phyloP scores from a whole-genome alignment of 148 eudicot genomes.

The Camellia granthamiana region DNA sequence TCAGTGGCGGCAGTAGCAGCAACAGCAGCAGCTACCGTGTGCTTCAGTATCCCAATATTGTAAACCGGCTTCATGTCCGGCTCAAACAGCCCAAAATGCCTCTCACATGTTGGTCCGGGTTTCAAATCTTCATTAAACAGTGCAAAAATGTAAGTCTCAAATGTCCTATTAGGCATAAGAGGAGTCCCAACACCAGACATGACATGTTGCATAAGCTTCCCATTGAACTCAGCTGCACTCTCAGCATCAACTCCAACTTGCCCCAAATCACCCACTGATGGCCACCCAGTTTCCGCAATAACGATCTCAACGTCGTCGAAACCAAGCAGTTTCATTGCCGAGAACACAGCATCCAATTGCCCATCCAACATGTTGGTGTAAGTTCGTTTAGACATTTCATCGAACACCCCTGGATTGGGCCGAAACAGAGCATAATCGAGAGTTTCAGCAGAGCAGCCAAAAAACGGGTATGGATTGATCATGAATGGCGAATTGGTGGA shows the following conservation, averaged over 20 bases:
- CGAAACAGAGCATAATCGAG: constrained; percentile 53
- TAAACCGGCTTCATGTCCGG: constrained; percentile 51
- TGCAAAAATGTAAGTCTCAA: constrained; percentile 64
- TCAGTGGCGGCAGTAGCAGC: constrained; percentile 8
- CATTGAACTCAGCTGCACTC: constrained; percentile 58
- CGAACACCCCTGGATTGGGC: constrained; percentile 46
- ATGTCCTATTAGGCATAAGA: constrained; percentile 63
- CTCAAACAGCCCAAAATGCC: constrained; percentile 59
- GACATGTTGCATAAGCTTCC: constrained; percentile 41
- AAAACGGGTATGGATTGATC: constrained; percentile 66
- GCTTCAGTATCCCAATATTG: constrained; percentile 43
- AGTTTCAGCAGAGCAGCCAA: constrained; percentile 37
- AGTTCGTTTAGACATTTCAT: constrained; percentile 35
- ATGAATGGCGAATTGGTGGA: constrained; percentile 53
- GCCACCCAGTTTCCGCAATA: constrained; percentile 81
- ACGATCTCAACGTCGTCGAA: constrained; percentile 53
- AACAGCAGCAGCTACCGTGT: constrained; percentile 16
- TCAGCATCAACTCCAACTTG: constrained; percentile 43
- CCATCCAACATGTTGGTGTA: constrained; percentile 68
- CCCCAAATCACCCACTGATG: constrained; percentile 48
- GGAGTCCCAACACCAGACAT: constrained; percentile 66
- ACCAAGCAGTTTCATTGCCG: constrained; percentile 45
- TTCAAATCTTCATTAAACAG: constrained; percentile 63
- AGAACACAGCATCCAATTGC: constrained; percentile 59
- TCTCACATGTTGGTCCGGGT: constrained; percentile 53